A percentile compares a stretch with the other conserved stretches of the same genome.
phyloP scores from a whole-genome alignment of 208 protist genomes.

The Strigomonas galati region DNA sequence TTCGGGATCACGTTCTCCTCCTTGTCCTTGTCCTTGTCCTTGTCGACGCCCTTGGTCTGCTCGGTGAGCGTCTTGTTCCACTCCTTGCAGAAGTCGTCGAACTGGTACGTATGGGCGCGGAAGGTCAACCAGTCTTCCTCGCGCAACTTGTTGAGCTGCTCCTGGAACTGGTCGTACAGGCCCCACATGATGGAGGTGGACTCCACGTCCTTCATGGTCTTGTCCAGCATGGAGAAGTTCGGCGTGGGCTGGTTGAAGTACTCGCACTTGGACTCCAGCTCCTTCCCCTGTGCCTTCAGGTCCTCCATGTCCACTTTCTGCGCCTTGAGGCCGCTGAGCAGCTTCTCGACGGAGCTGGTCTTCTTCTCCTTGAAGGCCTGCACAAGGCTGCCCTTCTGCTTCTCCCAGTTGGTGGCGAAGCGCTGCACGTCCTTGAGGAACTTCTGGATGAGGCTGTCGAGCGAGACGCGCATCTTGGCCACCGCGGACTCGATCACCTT shows the following conservation, averaged over 20 bases:
- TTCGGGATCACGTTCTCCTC: constrained; percentile 42
- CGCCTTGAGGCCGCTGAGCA: constrained; percentile 73
- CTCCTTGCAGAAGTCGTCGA: constrained; percentile 94
- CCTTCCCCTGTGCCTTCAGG: constrained; percentile 48
- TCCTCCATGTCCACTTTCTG: constrained; percentile 79
- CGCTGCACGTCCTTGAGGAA: constrained; percentile 88
- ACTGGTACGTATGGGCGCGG: constrained; percentile 86
- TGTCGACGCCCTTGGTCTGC: constrained; percentile 4
- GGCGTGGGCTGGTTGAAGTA: constrained; percentile 90
- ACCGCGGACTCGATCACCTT: constrained; percentile 90
- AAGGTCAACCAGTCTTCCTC: constrained; percentile 95
- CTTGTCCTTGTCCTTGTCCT: constrained; percentile 10
- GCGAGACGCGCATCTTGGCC: constrained; percentile 79
- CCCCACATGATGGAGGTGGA: constrained; percentile 67
- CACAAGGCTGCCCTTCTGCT: constrained; percentile 78
- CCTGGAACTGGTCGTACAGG: constrained; percentile 84
- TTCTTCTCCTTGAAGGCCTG: constrained; percentile 65
- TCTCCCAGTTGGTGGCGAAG: constrained; percentile 87
- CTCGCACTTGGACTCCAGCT: constrained; percentile 86
- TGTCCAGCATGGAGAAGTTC: constrained; percentile 59
- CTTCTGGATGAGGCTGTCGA: constrained; percentile 83
- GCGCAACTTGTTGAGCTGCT: constrained; percentile 65
- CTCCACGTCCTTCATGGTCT: constrained; percentile 63
- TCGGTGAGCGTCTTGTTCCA: constrained; percentile 62
- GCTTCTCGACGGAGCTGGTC: constrained; percentile 40